Percentiles rank a stretch among this genome's conserved stretches.
Evolutionary conservation across 805 yeast species (phyloP).

Genomic region (Trichomonascus vanleenenianus): DNA sequence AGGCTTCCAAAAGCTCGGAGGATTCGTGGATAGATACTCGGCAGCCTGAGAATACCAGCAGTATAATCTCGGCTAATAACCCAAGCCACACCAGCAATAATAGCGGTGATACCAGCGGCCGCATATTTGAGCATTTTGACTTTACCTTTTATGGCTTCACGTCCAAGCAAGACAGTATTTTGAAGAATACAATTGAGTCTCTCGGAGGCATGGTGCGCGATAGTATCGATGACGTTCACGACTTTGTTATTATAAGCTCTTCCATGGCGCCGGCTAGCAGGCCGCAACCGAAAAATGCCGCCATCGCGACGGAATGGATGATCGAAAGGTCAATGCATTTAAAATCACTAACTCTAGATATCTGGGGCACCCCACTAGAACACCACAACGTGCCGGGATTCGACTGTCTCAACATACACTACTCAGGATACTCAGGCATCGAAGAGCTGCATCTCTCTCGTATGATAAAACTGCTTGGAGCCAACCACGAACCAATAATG

Average conservation of each 20-base stretch:
- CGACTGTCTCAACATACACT: conserved; percentile 34
- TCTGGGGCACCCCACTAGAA: conserved; percentile 46
- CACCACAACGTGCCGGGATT: conserved; percentile 25
- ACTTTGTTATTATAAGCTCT: conserved; percentile 6
- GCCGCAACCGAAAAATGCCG: conserved; percentile 14
- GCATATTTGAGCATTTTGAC: conserved; percentile 36
- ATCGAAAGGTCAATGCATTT: conserved; percentile 66
- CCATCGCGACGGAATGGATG: conserved; percentile 68
- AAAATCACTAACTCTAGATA: conserved; percentile 40
- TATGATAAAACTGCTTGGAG: conserved; percentile 48
- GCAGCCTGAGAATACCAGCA: background rate
- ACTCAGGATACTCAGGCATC: conserved; percentile 72
- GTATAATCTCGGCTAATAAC: no score
- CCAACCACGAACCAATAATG: conserved; percentile 42
- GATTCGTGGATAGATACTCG: background rate
- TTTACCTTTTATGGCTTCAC: conserved; percentile 39
- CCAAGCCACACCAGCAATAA: background rate
- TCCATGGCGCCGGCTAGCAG: background rate
- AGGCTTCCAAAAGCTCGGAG: background rate
- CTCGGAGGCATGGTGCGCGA: conserved; percentile 36
- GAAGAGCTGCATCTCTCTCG: conserved; percentile 65
- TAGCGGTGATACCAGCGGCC: conserved; percentile 19
- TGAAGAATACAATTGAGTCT: conserved; percentile 37
- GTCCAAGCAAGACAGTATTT: conserved; percentile 30
- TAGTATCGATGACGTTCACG: no score